Conservation (phyloP, 768 basidiomycete genomes). For the Tricholomella constricta region DNA sequence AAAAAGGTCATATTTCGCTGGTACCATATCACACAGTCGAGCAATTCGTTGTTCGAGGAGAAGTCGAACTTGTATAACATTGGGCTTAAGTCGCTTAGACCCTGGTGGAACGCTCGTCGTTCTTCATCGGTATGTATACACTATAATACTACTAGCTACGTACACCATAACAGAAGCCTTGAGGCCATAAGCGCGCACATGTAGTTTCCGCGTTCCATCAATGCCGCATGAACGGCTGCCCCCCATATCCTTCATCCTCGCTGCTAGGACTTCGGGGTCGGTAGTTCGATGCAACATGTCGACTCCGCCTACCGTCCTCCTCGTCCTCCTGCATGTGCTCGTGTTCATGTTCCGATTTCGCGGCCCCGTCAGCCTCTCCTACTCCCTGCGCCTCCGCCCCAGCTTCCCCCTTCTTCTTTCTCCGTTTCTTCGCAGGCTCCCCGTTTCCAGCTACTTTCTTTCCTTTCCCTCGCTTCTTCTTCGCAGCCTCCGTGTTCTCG, state of each 20-base stretch:
- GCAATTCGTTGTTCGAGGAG: constrained; percentile 67
- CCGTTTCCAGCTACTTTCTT: constrained; percentile 46
- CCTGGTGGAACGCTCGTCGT: constrained; percentile 4
- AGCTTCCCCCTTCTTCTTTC: constrained; percentile 43
- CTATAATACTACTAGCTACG: constrained; percentile 18
- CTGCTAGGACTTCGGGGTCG: constrained; percentile 38
- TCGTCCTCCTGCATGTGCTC: constrained; percentile 30
- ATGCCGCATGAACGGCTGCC: constrained; percentile 43
- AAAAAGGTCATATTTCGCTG: constrained; percentile 80
- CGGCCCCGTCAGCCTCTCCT: constrained; percentile 28
- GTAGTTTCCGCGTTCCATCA: constrained; percentile 24
- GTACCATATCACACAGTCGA: constrained; percentile 78
- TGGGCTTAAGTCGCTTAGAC: background rate
- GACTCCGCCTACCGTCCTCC: constrained; percentile 14
- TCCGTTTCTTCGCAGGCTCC: constrained; percentile 50
- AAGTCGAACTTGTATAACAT: constrained; percentile 71
- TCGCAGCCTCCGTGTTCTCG: constrained; percentile 52
- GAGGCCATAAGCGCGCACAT: background rate
- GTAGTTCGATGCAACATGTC: constrained; percentile 31
- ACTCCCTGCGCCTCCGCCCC: constrained; percentile 31
- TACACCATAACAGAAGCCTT: constrained; percentile 1
- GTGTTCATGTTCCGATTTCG: constrained; percentile 25
- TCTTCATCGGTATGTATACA: constrained; percentile 17
- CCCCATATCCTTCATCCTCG: constrained; percentile 46
- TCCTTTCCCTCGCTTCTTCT: constrained; percentile 62